Conservation (phyloP, 2,329 filamentous ascomycete species). For the Fusarium musae region DNA sequence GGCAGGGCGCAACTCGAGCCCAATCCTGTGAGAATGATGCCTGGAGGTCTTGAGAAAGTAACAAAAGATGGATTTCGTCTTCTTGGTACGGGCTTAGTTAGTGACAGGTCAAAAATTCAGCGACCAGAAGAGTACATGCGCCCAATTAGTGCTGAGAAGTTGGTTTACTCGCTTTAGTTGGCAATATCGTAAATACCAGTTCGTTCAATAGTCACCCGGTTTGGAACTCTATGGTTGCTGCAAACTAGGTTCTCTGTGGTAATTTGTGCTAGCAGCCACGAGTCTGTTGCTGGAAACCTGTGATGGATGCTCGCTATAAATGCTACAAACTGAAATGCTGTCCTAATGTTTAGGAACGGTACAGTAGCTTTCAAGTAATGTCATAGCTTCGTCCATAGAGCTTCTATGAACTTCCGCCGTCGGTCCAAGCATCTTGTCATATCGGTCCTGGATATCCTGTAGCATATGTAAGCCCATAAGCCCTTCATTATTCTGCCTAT, state of each 20-base stretch:
- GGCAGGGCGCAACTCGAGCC: slow-evolving; percentile 35
- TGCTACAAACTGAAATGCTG: no score
- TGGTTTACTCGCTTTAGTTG: no score
- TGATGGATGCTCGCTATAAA: no score
- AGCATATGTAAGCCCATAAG: not conserved
- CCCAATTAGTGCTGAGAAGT: slow-evolving; percentile 55
- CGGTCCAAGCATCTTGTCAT: not conserved
- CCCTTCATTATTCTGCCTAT: accelerated
- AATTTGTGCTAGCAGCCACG: no score
- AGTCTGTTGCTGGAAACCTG: no score
- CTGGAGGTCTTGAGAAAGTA: slow-evolving; percentile 45
- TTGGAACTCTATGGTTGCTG: no score
- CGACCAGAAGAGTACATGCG: slow-evolving; percentile 49
- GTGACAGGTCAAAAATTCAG: slow-evolving; percentile 22
- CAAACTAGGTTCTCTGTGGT: no score
- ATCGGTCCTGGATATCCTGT: no score
- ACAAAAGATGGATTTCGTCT: slow-evolving; percentile 45
- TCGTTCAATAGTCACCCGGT: no score
- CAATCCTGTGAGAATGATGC: slow-evolving; percentile 49
- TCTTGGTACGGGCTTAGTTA: slow-evolving; percentile 40
- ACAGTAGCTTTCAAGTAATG: not conserved
- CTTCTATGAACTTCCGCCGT: not conserved
- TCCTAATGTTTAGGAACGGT: not conserved
- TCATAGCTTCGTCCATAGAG: accelerated
- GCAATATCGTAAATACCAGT: no score